A percentile compares a stretch with the other conserved stretches of the same genome.
These are phyloP conservation scores for Hydrangea macrophylla DNA, from an alignment of 148 eudicot species.

Conservation along the genomic window DNA sequence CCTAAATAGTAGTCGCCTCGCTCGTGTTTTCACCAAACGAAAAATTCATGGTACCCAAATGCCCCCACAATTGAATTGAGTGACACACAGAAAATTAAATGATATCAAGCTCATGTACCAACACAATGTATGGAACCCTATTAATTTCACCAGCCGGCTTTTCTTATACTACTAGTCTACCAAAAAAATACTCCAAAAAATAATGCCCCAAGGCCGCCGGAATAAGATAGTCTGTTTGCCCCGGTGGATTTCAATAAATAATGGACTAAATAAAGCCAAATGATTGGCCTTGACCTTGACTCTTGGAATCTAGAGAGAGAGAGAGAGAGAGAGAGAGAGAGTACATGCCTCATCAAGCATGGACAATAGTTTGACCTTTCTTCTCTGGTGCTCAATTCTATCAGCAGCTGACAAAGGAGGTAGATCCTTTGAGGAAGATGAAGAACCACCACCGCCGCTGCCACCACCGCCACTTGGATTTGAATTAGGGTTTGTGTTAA, in stretches of 20 bases:
- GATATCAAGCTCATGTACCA: slow-evolving; percentile 19
- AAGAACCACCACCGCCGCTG: slow-evolving; percentile 24
- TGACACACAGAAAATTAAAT: slow-evolving; percentile 2
- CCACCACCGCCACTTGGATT: slow-evolving; percentile 27
- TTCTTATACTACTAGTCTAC: not conserved
- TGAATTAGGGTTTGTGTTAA: slow-evolving; percentile 31
- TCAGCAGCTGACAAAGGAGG: slow-evolving; percentile 70
- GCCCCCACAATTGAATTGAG: not conserved
- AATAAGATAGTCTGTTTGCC: slow-evolving; percentile 18
- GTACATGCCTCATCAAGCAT: slow-evolving; percentile 95
- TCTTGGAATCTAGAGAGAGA: slow-evolving; percentile 20
- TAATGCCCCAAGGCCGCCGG: slow-evolving; percentile 9
- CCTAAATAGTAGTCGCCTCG: not conserved
- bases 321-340: slow-evolving; percentile 18
- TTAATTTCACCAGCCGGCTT: slow-evolving; percentile 35
- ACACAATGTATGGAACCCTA: slow-evolving; percentile 23
- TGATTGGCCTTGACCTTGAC: slow-evolving; percentile 43
- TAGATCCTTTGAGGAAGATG: slow-evolving; percentile 45
- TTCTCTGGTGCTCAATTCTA: slow-evolving; percentile 86
- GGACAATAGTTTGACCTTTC: slow-evolving; percentile 89
- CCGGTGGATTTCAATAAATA: slow-evolving; percentile 25
- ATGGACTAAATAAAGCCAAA: slow-evolving; percentile 23
- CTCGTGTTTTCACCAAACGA: slow-evolving; percentile 14
- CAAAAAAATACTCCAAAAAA: slow-evolving; percentile 8
- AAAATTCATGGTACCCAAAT: slow-evolving; percentile 10